Percentiles rank a stretch among this genome's conserved stretches.
Conservation (phyloP, 2,329 filamentous ascomycete genomes). For the Neobulgaria alba region DNA sequence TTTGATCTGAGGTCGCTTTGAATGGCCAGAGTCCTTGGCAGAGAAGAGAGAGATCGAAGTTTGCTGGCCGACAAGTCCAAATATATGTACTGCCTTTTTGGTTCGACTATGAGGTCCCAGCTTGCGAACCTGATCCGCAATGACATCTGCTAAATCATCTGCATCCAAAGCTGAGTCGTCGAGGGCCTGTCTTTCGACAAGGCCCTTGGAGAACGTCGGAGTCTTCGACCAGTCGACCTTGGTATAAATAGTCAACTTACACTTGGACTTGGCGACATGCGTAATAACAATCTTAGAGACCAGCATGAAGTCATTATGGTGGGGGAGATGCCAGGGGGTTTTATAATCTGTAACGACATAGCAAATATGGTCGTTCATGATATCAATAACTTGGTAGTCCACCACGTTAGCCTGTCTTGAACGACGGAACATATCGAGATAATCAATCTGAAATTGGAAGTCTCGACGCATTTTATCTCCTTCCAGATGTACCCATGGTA, state of each 20-base stretch:
- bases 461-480: constrained; percentile 65
- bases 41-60: constrained; percentile 55
- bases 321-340: constrained; percentile 65
- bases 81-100: constrained; percentile 70
- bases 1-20: constrained; percentile 50
- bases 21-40: constrained; percentile 32
- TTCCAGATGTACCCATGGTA: constrained; percentile 70
- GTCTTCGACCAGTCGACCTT: constrained; percentile 78
- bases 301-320: constrained; percentile 68
- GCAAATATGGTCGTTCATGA: constrained; percentile 66
- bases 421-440: constrained; percentile 55
- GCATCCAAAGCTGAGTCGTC: constrained; percentile 66
- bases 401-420: constrained; percentile 54
- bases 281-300: constrained; percentile 91
- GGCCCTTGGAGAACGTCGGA: constrained; percentile 48
- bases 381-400: constrained; percentile 81
- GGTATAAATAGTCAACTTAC: constrained; percentile 81
- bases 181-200: constrained; percentile 63
- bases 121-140: constrained; percentile 68
- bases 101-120: constrained; percentile 67
- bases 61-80: constrained; percentile 65
- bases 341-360: constrained; percentile 56
- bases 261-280: constrained; percentile 83
- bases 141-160: constrained; percentile 65
- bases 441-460: constrained; percentile 71